Evolutionary conservation across 805 yeast species (phyloP).

Genomic region (Wickerhamiella spandovensis): DNA sequence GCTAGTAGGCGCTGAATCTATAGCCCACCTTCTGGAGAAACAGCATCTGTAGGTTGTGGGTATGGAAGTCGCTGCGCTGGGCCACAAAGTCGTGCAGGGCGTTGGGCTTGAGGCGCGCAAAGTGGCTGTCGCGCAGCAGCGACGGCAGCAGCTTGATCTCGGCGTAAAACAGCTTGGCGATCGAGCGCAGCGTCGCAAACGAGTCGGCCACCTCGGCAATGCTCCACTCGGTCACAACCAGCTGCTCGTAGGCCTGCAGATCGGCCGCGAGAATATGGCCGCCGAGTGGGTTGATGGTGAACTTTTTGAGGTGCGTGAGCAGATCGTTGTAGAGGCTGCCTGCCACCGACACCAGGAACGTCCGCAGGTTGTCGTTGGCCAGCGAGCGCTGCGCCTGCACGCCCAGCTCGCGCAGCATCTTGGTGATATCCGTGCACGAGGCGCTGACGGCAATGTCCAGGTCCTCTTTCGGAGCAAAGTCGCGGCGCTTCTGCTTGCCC

Average conservation of each 20-base stretch:
- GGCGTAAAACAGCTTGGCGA: constrained; percentile 74
- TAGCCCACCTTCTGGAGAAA: constrained; percentile 10
- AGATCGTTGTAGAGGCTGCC: constrained; percentile 42
- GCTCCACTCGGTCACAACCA: constrained; percentile 51
- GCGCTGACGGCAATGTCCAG: constrained; percentile 36
- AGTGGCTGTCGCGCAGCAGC: constrained; percentile 66
- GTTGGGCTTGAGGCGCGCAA: constrained; percentile 49
- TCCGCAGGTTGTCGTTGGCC: constrained; percentile 36
- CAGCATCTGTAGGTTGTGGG: constrained; percentile 9
- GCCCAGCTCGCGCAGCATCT: constrained; percentile 34
- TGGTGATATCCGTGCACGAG: constrained; percentile 52
- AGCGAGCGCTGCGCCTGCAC: constrained; percentile 29
- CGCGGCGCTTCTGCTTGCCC: constrained; percentile 61
- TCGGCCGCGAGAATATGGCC: constrained; percentile 75
- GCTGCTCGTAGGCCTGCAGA: constrained; percentile 57
- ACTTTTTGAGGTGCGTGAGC: constrained; percentile 60
- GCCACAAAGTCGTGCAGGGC: constrained; percentile 11
- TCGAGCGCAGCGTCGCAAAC: constrained; percentile 61
- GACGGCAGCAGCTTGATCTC: constrained; percentile 69
- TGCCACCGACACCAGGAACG: constrained; percentile 45
- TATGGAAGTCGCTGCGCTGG: constrained; percentile 15
- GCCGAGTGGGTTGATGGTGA: constrained; percentile 66
- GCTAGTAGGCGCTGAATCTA: neutral
- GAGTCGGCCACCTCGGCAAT: constrained; percentile 46
- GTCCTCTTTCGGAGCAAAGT: constrained; percentile 41